Percentiles rank a stretch among this genome's conserved stretches.
These are phyloP conservation scores for Perilla frutescens DNA, from an alignment of 257 asterid species.

Conservation along the genomic window DNA sequence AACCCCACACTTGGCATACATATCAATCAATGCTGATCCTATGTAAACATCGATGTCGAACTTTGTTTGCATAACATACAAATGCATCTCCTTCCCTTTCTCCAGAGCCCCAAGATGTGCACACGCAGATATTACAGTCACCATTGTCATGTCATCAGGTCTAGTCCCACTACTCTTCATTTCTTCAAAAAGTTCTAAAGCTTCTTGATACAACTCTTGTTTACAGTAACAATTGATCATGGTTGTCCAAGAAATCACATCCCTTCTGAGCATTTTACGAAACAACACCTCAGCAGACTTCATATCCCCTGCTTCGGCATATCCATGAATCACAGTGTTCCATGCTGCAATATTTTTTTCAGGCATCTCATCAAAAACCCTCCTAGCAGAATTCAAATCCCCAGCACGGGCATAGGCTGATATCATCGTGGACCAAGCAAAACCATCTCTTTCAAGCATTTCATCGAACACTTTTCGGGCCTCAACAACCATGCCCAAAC, in stretches of 20 bases:
- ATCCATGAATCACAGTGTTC: slow-evolving; percentile 76
- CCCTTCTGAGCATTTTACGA: slow-evolving; percentile 53
- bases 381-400: slow-evolving; percentile 59
- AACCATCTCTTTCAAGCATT: slow-evolving; percentile 65
- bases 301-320: slow-evolving; percentile 68
- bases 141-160: slow-evolving; percentile 84
- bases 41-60: slow-evolving; percentile 60
- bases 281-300: slow-evolving; percentile 68
- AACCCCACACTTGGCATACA: slow-evolving; percentile 40
- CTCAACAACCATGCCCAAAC: slow-evolving; percentile 50
- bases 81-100: slow-evolving; percentile 71
- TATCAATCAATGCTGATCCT: slow-evolving; percentile 80
- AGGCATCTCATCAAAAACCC: slow-evolving; percentile 70
- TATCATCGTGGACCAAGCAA: slow-evolving; percentile 72
- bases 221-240: slow-evolving; percentile 77
- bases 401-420: slow-evolving; percentile 60
- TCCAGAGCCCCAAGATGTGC: slow-evolving; percentile 86
- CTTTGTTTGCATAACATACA: slow-evolving; percentile 45
- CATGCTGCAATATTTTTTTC: slow-evolving; percentile 59
- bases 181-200: slow-evolving; percentile 59
- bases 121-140: slow-evolving; percentile 78
- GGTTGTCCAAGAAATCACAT: slow-evolving; percentile 90
- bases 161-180: slow-evolving; percentile 57
- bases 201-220: slow-evolving; percentile 53
- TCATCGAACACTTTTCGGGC: slow-evolving; percentile 67